These are phyloP conservation scores for Combretum micranthum DNA, from an alignment of 345 rosid genomes.

Conservation along the genomic window DNA sequence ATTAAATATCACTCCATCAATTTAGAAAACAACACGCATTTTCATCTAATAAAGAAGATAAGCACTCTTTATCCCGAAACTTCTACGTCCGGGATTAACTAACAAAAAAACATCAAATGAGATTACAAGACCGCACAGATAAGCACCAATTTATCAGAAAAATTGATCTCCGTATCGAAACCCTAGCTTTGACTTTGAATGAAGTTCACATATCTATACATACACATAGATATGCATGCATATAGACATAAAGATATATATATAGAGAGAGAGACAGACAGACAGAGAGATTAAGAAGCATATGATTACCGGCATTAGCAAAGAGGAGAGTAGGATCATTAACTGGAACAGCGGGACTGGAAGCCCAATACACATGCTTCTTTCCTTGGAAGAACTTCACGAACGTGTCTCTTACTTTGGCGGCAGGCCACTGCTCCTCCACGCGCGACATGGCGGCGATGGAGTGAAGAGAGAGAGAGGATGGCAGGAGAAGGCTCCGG, in stretches of 20 bases:
- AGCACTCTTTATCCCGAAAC: too few species aligned
- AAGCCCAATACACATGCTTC: slow-evolving; percentile 67
- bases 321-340: slow-evolving; percentile 93
- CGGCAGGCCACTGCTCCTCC: slow-evolving; percentile 55
- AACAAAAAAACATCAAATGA: too few species aligned
- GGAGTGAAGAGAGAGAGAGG: neutral
- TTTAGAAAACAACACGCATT: too few species aligned
- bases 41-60: too few species aligned
- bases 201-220: neutral
- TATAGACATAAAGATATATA: neutral
- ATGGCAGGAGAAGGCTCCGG: neutral
- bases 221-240: neutral
- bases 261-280: too few species aligned
- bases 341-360: slow-evolving; percentile 89
- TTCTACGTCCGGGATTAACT: too few species aligned
- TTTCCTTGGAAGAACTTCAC: slow-evolving; percentile 58
- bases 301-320: slow-evolving; percentile 72
- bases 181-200: too few species aligned
- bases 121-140: too few species aligned
- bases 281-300: neutral
- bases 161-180: too few species aligned
- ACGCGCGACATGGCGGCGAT: slow-evolving; percentile 8
- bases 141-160: too few species aligned
- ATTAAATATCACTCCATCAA: too few species aligned
- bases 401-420: slow-evolving; percentile 70